phyloP scores from a whole-genome alignment of 257 asterid species.

The Solanum dulcamara region DNA sequence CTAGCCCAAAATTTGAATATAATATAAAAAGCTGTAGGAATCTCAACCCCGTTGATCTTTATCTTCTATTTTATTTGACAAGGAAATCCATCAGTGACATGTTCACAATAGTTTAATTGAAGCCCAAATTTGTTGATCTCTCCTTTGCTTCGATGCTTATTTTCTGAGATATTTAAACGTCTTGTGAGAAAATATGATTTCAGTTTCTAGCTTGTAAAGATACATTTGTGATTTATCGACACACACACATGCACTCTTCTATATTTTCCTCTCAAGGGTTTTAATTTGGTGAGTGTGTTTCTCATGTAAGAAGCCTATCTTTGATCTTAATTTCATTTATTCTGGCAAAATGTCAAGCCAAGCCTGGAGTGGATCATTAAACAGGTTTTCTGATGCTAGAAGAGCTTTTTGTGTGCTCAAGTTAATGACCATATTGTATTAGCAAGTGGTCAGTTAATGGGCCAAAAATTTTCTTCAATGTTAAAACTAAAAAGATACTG shows the following conservation, averaged over 20 bases:
- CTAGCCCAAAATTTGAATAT: background rate
- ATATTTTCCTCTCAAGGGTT: background rate
- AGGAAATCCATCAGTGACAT: background rate
- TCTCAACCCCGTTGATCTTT: background rate
- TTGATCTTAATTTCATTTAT: background rate
- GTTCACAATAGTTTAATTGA: background rate
- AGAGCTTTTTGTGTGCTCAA: background rate
- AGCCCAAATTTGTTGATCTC: background rate
- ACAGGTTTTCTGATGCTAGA: background rate
- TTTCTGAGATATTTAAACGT: background rate
- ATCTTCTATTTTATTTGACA: background rate
- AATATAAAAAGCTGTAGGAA: background rate
- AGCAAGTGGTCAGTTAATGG: background rate
- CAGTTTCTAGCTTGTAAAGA: background rate
- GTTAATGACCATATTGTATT: background rate
- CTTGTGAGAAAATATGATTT: background rate
- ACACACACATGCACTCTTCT: background rate
- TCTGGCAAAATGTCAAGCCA: background rate
- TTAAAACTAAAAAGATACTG: background rate
- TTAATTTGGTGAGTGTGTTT: background rate
- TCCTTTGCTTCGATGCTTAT: background rate
- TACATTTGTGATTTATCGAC: background rate
- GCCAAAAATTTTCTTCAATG: background rate
- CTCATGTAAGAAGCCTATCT: background rate
- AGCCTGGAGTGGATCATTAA: background rate